These are phyloP conservation scores for Sherardia arvensis DNA, from an alignment of 257 asterid species.

Conservation along the genomic window DNA sequence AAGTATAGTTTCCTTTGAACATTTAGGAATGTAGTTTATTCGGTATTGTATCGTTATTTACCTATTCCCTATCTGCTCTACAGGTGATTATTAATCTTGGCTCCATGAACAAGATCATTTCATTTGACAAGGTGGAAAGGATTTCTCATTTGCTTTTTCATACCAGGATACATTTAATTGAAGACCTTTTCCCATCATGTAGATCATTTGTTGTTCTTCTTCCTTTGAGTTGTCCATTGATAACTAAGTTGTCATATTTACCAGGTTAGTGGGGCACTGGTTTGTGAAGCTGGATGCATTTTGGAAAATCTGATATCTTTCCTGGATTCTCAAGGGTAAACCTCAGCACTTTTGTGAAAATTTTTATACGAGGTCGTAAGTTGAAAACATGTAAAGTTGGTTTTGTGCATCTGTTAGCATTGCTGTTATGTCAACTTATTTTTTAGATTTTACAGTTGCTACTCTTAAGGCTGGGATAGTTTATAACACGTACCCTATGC, in stretches of 20 bases:
- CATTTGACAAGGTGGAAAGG: constrained; percentile 73
- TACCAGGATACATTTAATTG: neutral
- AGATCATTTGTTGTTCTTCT: neutral
- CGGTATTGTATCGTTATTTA: neutral
- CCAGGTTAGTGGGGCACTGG: constrained; percentile 84
- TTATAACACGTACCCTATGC: neutral
- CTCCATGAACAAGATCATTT: constrained; percentile 68
- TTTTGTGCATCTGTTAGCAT: too few species aligned
- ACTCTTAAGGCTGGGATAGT: neutral
- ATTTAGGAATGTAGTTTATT: neutral
- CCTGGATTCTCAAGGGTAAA: constrained; percentile 83
- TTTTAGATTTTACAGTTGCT: neutral
- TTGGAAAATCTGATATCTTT: constrained; percentile 85
- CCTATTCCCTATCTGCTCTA: constrained; percentile 5
- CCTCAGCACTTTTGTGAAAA: constrained; percentile 4
- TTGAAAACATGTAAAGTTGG: neutral
- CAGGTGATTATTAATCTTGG: constrained; percentile 82
- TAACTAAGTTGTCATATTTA: neutral
- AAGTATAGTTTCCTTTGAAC: neutral
- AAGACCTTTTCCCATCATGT: neutral
- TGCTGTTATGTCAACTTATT: neutral
- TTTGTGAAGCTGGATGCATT: constrained; percentile 99
- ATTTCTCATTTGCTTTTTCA: constrained; percentile 15
- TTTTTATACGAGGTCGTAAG: neutral
- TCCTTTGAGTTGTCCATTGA: neutral